phyloP scores from a whole-genome alignment of 345 rosid genomes.

The Ceriops zippeliana region DNA sequence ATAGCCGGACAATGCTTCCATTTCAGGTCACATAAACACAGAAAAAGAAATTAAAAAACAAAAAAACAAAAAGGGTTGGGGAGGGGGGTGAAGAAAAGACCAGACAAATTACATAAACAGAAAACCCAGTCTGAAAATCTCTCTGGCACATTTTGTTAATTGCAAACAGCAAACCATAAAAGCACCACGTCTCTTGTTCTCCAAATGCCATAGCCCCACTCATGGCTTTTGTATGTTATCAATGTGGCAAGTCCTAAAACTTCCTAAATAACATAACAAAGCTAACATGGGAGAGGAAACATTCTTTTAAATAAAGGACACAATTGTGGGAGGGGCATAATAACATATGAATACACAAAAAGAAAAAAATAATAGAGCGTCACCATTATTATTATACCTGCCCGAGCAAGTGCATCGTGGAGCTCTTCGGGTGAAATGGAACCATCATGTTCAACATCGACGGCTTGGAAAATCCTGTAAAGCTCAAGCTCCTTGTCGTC shows the following conservation, averaged over 20 bases:
- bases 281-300: too few species aligned
- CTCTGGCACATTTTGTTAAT: too few species aligned
- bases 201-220: too few species aligned
- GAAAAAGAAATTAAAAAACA: background rate
- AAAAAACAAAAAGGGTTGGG: background rate
- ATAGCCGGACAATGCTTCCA: background rate
- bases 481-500: conserved; percentile 77
- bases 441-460: conserved; percentile 75
- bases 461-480: conserved; percentile 60
- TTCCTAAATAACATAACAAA: too few species aligned
- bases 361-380: background rate
- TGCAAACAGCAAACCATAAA: too few species aligned
- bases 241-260: too few species aligned
- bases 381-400: conserved; percentile 52
- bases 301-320: background rate
- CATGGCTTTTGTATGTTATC: too few species aligned
- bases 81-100: background rate
- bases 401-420: conserved; percentile 68
- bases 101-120: too few species aligned
- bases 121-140: too few species aligned
- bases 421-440: conserved; percentile 90
- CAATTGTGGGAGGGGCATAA: background rate
- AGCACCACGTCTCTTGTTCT: too few species aligned
- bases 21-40: background rate
- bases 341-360: background rate